Conservation (phyloP, 1,284 basidiomycete genomes). For the Austroboletus novae-zelandiae region DNA sequence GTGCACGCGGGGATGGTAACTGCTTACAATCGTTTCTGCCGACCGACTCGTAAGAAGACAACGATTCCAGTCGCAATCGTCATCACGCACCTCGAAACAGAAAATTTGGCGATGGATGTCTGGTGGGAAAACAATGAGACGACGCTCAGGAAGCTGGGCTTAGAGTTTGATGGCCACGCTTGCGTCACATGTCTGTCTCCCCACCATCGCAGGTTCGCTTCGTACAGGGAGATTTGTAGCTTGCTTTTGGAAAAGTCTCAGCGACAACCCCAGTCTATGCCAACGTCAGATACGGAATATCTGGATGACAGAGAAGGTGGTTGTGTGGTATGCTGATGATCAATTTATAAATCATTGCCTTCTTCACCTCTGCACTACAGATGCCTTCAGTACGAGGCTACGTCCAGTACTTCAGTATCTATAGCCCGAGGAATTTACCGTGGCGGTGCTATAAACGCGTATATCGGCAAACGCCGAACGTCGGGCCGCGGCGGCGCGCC, state of each 20-base stretch:
- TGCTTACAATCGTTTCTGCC: constrained; percentile 19
- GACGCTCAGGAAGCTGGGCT: constrained; percentile 9
- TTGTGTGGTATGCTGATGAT: constrained; percentile 21
- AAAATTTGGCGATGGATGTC: constrained; percentile 27
- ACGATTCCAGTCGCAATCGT: constrained; percentile 26
- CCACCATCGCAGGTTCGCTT: constrained; percentile 18
- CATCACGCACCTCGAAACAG: constrained; percentile 28
- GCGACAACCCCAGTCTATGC: neutral
- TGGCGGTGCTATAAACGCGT: too few species aligned
- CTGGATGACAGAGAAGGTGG: neutral
- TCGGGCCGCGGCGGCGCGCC: too few species aligned
- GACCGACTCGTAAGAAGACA: constrained; percentile 10
- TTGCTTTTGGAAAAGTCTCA: constrained; percentile 13
- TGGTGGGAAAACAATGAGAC: constrained; percentile 31
- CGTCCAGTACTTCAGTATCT: neutral
- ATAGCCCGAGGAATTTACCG: too few species aligned
- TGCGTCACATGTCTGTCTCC: constrained; percentile 22
- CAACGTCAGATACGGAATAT: constrained; percentile 8
- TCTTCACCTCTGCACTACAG: too few species aligned
- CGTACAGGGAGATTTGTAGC: constrained; percentile 13
- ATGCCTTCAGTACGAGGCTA: neutral
- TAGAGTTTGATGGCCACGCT: constrained; percentile 25
- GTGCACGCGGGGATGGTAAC: constrained; percentile 6
- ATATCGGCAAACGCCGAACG: too few species aligned
- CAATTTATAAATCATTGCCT: too few species aligned